Conservation (phyloP, 2,329 filamentous ascomycete species). For the Xylaria polymorpha region DNA sequence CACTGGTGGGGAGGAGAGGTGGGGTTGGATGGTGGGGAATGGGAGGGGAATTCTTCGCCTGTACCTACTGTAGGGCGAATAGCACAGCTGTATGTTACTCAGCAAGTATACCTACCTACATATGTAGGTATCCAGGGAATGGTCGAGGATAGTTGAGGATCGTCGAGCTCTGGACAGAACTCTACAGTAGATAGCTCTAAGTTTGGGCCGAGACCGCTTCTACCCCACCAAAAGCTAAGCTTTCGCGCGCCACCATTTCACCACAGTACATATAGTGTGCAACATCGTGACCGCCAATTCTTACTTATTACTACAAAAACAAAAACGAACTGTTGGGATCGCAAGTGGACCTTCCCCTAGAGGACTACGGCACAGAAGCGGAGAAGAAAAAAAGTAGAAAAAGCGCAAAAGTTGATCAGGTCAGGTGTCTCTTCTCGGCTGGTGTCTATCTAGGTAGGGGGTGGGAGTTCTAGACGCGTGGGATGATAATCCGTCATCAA, state of each 20-base stretch:
- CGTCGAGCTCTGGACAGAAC: conserved; percentile 11
- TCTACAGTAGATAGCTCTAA: not conserved
- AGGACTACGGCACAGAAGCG: conserved; percentile 16
- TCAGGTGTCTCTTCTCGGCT: conserved; percentile 2
- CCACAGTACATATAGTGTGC: not conserved
- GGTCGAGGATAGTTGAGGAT: too few relatives aligned
- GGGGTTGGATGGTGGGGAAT: conserved; percentile 27
- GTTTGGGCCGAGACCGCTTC: conserved; percentile 14
- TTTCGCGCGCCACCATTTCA: conserved; percentile 17
- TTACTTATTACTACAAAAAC: conserved; percentile 19
- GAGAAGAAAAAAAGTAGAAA: conserved; percentile 15
- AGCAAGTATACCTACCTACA: too few relatives aligned
- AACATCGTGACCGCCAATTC: conserved; percentile 34
- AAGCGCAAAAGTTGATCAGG: conserved; percentile 2
- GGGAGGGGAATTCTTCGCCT: not conserved
- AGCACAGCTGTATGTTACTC: conserved; percentile 3
- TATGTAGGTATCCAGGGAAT: not conserved
- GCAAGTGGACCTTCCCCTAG: conserved; percentile 15
- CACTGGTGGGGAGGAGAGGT: conserved; percentile 31
- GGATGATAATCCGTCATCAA: conserved; percentile 1
- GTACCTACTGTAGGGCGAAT: not conserved
- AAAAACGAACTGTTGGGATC: conserved; percentile 7
- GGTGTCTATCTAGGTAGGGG: not conserved
- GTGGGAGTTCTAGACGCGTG: not conserved
- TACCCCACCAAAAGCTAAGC: conserved; percentile 25